phyloP scores from a whole-genome alignment of 257 asterid genomes.

The Nicotiana otophora region DNA sequence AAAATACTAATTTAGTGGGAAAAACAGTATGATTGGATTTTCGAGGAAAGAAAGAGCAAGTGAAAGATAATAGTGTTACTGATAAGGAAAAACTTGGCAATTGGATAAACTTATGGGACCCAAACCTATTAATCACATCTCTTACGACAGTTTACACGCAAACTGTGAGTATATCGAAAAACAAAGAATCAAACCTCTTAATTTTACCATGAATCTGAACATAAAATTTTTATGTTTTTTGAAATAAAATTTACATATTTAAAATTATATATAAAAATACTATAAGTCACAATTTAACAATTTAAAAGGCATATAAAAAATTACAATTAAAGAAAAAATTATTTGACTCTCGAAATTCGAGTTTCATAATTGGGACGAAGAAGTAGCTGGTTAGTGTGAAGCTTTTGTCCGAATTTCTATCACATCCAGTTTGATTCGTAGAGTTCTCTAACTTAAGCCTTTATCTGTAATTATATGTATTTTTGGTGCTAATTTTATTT shows the following conservation, averaged over 20 bases:
- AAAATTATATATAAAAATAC: no score
- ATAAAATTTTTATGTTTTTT: no score
- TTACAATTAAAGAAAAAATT: no score
- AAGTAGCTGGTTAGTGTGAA: no score
- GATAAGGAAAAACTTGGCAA: not conserved
- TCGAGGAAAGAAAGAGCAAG: not conserved
- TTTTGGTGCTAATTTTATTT: no score
- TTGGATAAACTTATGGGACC: not conserved
- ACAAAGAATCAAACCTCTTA: not conserved
- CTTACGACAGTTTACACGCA: not conserved
- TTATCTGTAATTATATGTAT: not conserved
- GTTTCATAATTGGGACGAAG: no score
- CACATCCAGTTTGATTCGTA: not conserved
- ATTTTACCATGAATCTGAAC: no score
- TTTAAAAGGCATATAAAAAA: no score
- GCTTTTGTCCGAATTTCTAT: not conserved
- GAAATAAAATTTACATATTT: no score
- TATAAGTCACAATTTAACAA: no score
- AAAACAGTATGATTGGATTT: no score
- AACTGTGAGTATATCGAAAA: not conserved
- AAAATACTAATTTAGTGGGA: not conserved
- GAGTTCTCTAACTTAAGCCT: not conserved
- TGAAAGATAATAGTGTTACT: not conserved
- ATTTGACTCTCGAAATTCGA: no score
- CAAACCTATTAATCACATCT: not conserved